These are phyloP conservation scores for Aurantiochytrium sp. DNA, from an alignment of 108 stramenopile genomes.

Conservation along the genomic window DNA sequence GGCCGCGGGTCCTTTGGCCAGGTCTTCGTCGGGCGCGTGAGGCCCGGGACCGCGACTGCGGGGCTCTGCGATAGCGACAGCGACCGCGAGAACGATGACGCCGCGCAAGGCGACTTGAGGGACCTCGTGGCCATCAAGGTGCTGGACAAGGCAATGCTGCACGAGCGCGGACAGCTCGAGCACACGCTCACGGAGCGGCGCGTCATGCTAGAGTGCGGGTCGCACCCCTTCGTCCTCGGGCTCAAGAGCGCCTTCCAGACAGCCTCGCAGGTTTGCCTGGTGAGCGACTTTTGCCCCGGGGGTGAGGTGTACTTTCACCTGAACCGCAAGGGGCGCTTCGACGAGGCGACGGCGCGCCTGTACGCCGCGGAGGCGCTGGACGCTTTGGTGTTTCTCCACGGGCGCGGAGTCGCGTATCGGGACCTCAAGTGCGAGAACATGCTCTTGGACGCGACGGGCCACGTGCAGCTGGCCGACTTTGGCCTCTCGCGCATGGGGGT, in stretches of 20 bases:
- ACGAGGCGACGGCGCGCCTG: slow-evolving; percentile 78
- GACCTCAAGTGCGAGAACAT: slow-evolving; percentile 97
- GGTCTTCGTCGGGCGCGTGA: not conserved
- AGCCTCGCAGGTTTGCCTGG: slow-evolving; percentile 88
- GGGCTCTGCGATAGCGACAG: no score
- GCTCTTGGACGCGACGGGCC: slow-evolving; percentile 68
- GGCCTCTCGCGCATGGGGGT: slow-evolving; percentile 48
- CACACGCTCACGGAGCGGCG: slow-evolving; percentile 93
- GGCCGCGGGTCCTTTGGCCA: slow-evolving; percentile 18
- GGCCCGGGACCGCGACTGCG: no score
- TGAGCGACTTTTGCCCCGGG: slow-evolving; percentile 95
- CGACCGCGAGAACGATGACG: not conserved
- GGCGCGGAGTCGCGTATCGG: slow-evolving; percentile 84
- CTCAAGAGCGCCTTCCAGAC: slow-evolving; percentile 98
- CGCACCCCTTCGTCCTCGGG: slow-evolving; percentile 94
- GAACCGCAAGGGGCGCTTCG: slow-evolving; percentile 84
- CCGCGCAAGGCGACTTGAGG: no score
- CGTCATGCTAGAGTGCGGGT: slow-evolving; percentile 80
- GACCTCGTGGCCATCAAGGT: slow-evolving; percentile 53
- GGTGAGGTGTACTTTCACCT: slow-evolving; percentile 98
- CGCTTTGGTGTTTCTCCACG: slow-evolving; percentile 89
- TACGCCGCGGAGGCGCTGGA: slow-evolving; percentile 91
- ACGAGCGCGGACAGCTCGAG: slow-evolving; percentile 88
- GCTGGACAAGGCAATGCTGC: slow-evolving; percentile 29
- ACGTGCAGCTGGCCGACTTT: slow-evolving; percentile 56